Conservation (phyloP, 169 alveolate genomes). For the Eimeria acervulina region DNA sequence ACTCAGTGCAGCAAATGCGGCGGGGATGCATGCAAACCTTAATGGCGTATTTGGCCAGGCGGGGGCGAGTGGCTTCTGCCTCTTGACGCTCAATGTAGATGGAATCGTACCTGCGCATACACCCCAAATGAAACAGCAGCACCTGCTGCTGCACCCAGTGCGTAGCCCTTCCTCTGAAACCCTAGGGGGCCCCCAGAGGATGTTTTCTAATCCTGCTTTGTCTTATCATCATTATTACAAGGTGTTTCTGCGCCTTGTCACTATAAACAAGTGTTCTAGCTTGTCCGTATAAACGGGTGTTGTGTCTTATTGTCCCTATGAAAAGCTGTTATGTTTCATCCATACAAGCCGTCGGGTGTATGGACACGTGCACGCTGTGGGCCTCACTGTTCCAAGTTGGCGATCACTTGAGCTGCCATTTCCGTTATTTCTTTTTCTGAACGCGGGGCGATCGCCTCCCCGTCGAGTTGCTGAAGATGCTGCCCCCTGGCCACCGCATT, state of each 20-base stretch:
- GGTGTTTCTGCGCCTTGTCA: background rate
- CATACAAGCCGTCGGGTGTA: background rate
- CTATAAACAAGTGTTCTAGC: background rate
- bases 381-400: background rate
- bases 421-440: background rate
- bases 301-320: too few species aligned
- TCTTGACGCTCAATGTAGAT: constrained; percentile 62
- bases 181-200: too few species aligned
- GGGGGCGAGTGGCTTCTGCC: constrained; percentile 66
- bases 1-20: background rate
- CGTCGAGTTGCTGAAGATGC: constrained; percentile 62
- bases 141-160: background rate
- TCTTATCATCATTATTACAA: too few species aligned
- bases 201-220: too few species aligned
- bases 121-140: background rate
- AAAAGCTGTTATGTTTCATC: too few species aligned
- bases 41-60: constrained; percentile 50
- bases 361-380: background rate
- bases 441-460: constrained; percentile 15
- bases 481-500: constrained; percentile 10
- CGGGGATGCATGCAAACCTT: background rate
- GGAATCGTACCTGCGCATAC: constrained; percentile 14
- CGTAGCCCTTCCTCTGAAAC: too few species aligned
- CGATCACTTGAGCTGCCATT: background rate
- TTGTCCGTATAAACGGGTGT: too few species aligned